These are phyloP conservation scores for Carex kokanica DNA, from an alignment of 176 grass and related monocot genomes.

Conservation along the genomic window DNA sequence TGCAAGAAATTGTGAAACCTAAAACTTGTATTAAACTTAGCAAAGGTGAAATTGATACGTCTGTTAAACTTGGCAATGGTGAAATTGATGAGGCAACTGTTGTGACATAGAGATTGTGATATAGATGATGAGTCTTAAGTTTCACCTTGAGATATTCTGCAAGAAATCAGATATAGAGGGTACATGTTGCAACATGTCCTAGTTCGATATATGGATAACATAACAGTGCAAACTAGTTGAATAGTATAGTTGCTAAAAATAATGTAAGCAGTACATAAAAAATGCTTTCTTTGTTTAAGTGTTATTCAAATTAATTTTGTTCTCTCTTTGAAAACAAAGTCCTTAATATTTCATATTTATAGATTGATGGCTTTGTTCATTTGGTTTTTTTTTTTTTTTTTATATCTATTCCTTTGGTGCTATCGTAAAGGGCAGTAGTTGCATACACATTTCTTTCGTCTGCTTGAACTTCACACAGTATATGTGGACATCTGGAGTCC, in stretches of 20 bases:
- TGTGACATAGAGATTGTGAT: not conserved
- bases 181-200: not conserved
- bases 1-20: conserved; percentile 45
- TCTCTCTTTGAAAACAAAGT: not conserved
- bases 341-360: not conserved
- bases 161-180: conserved; percentile 4
- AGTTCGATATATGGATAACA: not conserved
- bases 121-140: not conserved
- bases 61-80: conserved; percentile 2
- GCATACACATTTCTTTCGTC: not conserved
- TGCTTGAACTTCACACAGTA: not conserved
- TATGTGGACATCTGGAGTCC: not conserved
- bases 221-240: not conserved
- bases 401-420: not conserved
- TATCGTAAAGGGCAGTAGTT: not conserved
- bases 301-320: not conserved
- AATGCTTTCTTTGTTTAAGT: not conserved
- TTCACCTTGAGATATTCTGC: not conserved
- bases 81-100: conserved; percentile 15
- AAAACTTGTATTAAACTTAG: not conserved
- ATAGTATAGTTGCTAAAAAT: conserved; percentile 2
- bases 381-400: not conserved
- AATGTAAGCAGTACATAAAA: conserved; percentile 16
- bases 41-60: not conserved
- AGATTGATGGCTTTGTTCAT: not conserved